phyloP scores from a whole-genome alignment of 192 early-diverging fungal genomes.

The Diversispora eburnea region DNA sequence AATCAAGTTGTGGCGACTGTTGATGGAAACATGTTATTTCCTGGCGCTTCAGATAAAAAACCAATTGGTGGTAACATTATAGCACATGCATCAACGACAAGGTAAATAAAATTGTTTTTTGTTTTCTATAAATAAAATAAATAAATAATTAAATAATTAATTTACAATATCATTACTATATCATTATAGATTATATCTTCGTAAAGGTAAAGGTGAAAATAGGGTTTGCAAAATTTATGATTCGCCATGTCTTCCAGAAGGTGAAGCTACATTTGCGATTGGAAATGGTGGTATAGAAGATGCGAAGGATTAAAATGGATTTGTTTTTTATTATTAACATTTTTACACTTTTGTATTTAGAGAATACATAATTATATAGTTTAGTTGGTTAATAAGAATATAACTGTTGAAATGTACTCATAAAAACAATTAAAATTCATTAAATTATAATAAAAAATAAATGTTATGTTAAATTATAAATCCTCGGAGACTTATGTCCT shows the following conservation, averaged over 20 bases:
- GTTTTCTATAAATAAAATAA: constrained; percentile 1
- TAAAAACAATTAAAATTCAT: too few relatives aligned
- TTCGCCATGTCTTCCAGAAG: constrained; percentile 89
- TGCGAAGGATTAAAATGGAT: constrained; percentile 41
- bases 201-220: constrained; percentile 88
- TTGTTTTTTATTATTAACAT: too few relatives aligned
- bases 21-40: constrained; percentile 82
- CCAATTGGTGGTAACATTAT: constrained; percentile 98
- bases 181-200: constrained; percentile 68
- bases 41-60: constrained; percentile 84
- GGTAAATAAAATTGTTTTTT: constrained; percentile 46
- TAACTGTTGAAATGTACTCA: too few relatives aligned
- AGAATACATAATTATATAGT: too few relatives aligned
- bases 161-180: neutral
- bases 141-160: neutral
- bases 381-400: too few relatives aligned
- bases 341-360: too few relatives aligned
- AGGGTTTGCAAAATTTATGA: constrained; percentile 97
- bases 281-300: constrained; percentile 85
- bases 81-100: constrained; percentile 95
- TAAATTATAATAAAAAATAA: too few relatives aligned
- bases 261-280: constrained; percentile 95
- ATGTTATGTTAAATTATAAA: too few relatives aligned
- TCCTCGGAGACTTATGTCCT: too few relatives aligned
- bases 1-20: constrained; percentile 97